These are phyloP conservation scores for Dioscorea alata DNA, from an alignment of 106 monocot species.

Conservation along the genomic window DNA sequence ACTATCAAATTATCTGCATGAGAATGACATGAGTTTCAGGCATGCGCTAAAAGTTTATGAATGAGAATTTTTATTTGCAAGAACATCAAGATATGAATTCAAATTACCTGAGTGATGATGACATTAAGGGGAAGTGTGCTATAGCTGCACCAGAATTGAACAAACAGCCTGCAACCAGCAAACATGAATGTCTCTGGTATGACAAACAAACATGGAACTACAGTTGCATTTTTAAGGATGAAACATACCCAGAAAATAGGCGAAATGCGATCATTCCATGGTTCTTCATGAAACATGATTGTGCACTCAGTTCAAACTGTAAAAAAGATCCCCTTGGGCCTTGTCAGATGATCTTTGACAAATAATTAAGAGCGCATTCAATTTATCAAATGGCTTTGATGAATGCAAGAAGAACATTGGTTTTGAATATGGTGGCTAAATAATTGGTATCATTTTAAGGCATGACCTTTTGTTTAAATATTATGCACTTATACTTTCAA, in stretches of 20 bases:
- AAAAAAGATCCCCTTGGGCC: constrained; percentile 3
- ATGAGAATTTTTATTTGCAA: background rate
- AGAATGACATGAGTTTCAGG: background rate
- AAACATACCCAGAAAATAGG: constrained; percentile 63
- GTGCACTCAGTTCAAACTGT: constrained; percentile 54
- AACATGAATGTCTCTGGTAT: background rate
- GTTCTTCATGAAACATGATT: constrained; percentile 82
- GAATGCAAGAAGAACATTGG: background rate
- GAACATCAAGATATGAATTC: background rate
- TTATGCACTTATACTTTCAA: background rate
- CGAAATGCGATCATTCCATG: constrained; percentile 49
- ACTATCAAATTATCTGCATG: too few species aligned
- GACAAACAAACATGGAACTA: too few species aligned
- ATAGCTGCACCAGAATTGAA: constrained; percentile 95
- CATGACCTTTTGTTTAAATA: background rate
- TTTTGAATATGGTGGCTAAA: background rate
- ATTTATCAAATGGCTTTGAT: background rate
- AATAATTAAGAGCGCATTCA: background rate
- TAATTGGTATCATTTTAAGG: background rate
- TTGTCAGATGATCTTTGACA: background rate
- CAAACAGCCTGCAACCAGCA: constrained; percentile 51
- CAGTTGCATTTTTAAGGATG: background rate
- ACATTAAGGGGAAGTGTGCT: constrained; percentile 87
- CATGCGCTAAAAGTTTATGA: background rate
- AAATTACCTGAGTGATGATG: constrained; percentile 65